Conservation (phyloP, 106 monocot genomes). For the Hemerocallis citrina region DNA sequence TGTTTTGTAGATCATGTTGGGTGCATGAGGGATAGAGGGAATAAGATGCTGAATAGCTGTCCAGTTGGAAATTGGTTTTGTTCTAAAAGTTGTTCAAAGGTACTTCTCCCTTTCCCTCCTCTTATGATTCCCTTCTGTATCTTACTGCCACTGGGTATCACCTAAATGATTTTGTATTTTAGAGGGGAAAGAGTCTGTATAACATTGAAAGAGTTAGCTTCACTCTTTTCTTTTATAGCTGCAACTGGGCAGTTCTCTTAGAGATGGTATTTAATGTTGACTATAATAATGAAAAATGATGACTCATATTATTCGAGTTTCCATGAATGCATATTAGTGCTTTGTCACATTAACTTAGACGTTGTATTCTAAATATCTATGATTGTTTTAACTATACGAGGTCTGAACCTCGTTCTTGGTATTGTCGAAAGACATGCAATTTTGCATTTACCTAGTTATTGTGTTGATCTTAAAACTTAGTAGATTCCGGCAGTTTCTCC, state of each 20-base stretch:
- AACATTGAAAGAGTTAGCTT: not conserved
- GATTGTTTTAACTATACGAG: too few species aligned
- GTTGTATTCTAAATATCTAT: too few species aligned
- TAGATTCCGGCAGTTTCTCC: too few species aligned
- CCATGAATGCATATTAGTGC: too few species aligned
- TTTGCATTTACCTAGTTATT: too few species aligned
- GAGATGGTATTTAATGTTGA: not conserved
- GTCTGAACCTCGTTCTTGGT: too few species aligned
- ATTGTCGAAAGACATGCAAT: too few species aligned
- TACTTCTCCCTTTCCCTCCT: constrained; percentile 6
- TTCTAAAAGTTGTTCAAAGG: constrained; percentile 51
- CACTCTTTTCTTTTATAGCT: not conserved
- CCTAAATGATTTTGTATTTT: too few species aligned
- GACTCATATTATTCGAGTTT: too few species aligned
- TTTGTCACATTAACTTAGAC: too few species aligned
- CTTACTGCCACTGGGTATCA: not conserved
- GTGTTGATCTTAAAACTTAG: too few species aligned
- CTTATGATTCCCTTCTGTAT: not conserved
- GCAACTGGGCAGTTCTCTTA: not conserved
- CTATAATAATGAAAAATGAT: not conserved
- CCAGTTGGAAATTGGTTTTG: constrained; percentile 71
- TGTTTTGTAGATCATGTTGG: constrained; percentile 60
- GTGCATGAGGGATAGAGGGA: constrained; percentile 29
- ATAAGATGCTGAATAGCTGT: constrained; percentile 16
- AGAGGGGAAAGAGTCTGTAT: not conserved